phyloP scores from a whole-genome alignment of 768 basidiomycete genomes.

The Udeniomyces megalosporus region DNA sequence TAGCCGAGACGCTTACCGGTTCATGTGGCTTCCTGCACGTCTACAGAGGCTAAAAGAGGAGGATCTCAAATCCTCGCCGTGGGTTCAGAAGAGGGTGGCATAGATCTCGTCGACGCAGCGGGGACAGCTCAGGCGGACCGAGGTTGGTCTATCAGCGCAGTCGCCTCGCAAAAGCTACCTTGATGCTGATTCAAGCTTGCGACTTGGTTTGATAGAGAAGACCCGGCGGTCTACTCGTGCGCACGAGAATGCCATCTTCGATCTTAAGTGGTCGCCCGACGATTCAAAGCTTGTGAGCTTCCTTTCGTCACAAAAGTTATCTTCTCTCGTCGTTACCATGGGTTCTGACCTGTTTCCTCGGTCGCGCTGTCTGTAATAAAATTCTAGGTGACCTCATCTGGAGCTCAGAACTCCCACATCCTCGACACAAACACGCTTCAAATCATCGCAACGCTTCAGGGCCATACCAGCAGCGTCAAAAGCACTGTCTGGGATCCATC shows the following conservation, averaged over 20 bases:
- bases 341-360: not conserved
- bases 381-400: conserved; percentile 23
- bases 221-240: conserved; percentile 15
- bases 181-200: not conserved
- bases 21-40: not conserved
- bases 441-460: conserved; percentile 16
- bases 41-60: conserved; percentile 17
- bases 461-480: conserved; percentile 24
- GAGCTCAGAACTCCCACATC: conserved; percentile 21
- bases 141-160: conserved; percentile 1
- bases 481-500: conserved; percentile 22
- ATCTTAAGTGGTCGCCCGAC: conserved; percentile 23
- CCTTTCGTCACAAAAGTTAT: too few relatives aligned
- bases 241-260: conserved; percentile 27
- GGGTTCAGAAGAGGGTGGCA: conserved; percentile 21
- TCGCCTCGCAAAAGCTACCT: too few relatives aligned
- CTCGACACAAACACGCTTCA: conserved; percentile 19
- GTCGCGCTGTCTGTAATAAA: rapidly evolving
- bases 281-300: conserved; percentile 17
- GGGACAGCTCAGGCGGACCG: conserved; percentile 13
- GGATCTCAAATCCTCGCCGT: conserved; percentile 20
- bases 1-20: rapidly evolving
- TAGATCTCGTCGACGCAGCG: conserved; percentile 21
- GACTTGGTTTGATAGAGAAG: not conserved
- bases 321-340: not conserved